Evolutionary conservation across 2,329 filamentous ascomycete species (phyloP), one percentile per base, ranked within the genome.

Genomic region (Colletotrichum costaricense): DNA sequence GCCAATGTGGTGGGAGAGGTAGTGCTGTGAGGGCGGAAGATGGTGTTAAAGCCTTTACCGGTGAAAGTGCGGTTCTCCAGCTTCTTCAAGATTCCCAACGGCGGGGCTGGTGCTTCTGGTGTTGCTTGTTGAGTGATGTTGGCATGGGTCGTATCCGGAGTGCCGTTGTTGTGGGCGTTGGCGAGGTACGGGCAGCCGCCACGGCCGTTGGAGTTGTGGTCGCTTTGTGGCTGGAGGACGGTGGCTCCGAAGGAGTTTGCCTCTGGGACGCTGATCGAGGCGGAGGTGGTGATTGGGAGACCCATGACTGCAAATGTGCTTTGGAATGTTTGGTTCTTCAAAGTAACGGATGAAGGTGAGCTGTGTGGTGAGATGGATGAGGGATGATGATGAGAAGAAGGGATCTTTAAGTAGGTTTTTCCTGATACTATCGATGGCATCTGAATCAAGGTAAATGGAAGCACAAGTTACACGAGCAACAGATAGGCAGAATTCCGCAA

Each of bases 11-110:
- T 80, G 3, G 75, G 77, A 1, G 74, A 77, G 3, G 62, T 76
- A 2, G 67, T 76, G 28, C 75, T 79, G 46, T 79, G 78, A 0
- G 83, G 83, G 1, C 82, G 81, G 66, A 83, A 85, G 58, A 84
- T 83, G 1, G 78, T 78, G 70, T 84, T 84, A 75, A 84, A 81
- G 4, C 83, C 83, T 2, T 74, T 78, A 1, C 83, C 83, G 12
- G 69, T 72, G 55, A 79, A 84, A 6, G 46, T 24, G 60, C 33
- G 60, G 46, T 0, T 75, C 72, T 42, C 80, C 66, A 82, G 81
- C 16, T 77, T 59, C 22, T 57, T 22, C 0, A 82, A 67, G 4
- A 79, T 76, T n/a, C 76, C 80, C 42, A 76, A 73, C 6, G 64
- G 57, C 38, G 58, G n/a, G 1, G 42, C n/a, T 1, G 12, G 4